These are phyloP conservation scores for Pseudogymnoascus sp. DNA, from an alignment of 2,329 filamentous ascomycete genomes.

Conservation along the genomic window DNA sequence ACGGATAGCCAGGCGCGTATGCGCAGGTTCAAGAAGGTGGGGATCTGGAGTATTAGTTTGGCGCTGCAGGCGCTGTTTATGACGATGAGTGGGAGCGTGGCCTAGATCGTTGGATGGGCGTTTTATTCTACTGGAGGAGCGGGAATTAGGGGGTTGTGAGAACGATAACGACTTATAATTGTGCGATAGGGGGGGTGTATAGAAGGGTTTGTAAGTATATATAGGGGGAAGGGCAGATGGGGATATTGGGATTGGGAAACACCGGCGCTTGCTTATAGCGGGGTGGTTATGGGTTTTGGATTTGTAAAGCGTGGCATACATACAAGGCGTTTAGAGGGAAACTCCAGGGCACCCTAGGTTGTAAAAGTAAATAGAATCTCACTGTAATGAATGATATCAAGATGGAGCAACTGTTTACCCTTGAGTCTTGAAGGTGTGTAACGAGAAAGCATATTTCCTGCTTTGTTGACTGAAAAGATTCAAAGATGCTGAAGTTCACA, in stretches of 20 bases:
- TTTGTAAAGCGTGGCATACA: constrained; percentile 3
- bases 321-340: background rate
- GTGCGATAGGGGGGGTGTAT: background rate
- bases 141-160: background rate
- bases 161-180: constrained; percentile 3
- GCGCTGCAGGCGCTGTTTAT: constrained; percentile 91
- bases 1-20: constrained; percentile 81
- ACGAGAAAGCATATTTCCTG: too few species aligned
- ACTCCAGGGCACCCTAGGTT: background rate
- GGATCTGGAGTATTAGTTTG: constrained; percentile 89
- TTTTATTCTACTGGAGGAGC: background rate
- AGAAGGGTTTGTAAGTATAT: background rate
- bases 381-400: constrained; percentile 8
- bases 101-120: constrained; percentile 30
- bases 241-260: background rate
- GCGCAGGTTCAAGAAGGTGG: constrained; percentile 87
- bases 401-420: background rate
- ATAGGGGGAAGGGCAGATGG: background rate
- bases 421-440: background rate
- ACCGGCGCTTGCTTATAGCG: background rate
- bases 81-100: constrained; percentile 80
- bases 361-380: constrained; percentile 9
- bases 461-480: too few species aligned
- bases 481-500: too few species aligned
- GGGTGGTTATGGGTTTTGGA: background rate